Base-by-base conservation (phyloP, 1,139 yeast species). In the Candida pseudocylindracea region DNA sequence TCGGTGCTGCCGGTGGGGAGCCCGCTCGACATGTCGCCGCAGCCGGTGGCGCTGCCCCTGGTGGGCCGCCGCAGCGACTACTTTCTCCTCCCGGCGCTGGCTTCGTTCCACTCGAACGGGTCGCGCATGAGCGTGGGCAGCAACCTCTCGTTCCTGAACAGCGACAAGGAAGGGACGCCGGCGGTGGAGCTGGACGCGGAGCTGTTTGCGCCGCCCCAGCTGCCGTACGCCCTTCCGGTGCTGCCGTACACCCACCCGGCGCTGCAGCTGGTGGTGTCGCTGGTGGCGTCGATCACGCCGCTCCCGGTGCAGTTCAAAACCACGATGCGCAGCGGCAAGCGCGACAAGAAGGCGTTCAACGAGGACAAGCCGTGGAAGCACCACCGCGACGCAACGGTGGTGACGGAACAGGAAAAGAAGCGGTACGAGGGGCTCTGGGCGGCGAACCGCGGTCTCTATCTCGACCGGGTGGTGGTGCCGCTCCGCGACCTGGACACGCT, bases 331-430 rank as follows among this genome's bases (percentile, higher is more conserved):
- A 69, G 69, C 39, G 61, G 63, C 32, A 54, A 51, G 35, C 59
- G 54, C 24, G 57, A 54, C 39, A 62, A 60, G 42, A 52, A 58
- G 30, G 48, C 53, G 15, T 85, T 88, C 49, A 76, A 88, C 46
- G 93, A 79, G 42, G 81, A 79, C 39, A 83, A 85, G 49, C 96
- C 96, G 0, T 88, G 98, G 96, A 88, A 85, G 44, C 73, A 80
- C 44, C 94, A 81, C 46, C 59, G 57, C 30, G 78, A 71, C 38
- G 59, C 72, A 9, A 59, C 58, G 32, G 59, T 55, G 34, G 61
- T 83, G 10, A 63, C 76, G 0, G 83, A 74, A 26, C 63, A 60
- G 28, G 96, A 88, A 48, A 60, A 80, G 37, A 83, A 81, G 45
- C 54, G 96, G 33, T 85, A 85, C 49, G 95, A 83, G 49, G 93